Evolutionary conservation across 1,284 basidiomycete genomes (phyloP).

Genomic region (Leccinum griseonigrum): DNA sequence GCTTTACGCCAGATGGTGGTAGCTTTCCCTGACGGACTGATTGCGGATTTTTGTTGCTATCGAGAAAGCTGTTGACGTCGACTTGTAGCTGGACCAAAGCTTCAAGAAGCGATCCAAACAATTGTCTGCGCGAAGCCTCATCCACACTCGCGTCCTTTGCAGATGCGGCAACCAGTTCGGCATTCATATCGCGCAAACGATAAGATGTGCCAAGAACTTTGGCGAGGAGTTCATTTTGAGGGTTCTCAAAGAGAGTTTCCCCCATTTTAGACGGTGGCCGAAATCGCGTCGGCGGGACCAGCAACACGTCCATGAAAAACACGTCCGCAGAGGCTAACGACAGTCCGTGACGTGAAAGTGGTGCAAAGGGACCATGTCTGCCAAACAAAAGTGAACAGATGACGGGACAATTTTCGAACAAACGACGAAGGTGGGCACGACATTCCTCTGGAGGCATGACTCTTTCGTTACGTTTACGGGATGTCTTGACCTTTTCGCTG

Average conservation of each 20-base stretch:
- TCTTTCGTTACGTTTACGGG: slow-evolving; percentile 81
- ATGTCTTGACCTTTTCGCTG: slow-evolving; percentile 74
- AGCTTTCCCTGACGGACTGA: slow-evolving; percentile 84
- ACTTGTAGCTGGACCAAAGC: slow-evolving; percentile 88
- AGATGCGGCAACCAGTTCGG: slow-evolving; percentile 61
- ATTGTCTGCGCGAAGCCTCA: slow-evolving; percentile 52
- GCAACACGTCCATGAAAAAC: slow-evolving; percentile 95
- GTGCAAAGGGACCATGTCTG: slow-evolving; percentile 84
- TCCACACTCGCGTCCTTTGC: slow-evolving; percentile 58
- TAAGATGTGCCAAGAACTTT: slow-evolving; percentile 83
- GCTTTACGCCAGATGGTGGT: slow-evolving; percentile 96
- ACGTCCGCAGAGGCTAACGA: slow-evolving; percentile 84
- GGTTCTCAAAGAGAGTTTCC: slow-evolving; percentile 93
- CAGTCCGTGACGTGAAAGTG: slow-evolving; percentile 51
- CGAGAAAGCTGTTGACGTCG: slow-evolving; percentile 97
- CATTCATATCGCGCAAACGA: slow-evolving; percentile 77
- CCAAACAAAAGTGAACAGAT: slow-evolving; percentile 91
- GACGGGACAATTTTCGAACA: slow-evolving; percentile 83
- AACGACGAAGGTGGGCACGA: slow-evolving; percentile 85
- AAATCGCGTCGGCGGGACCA: slow-evolving; percentile 94
- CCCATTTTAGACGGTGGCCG: slow-evolving; percentile 92
- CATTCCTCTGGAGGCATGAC: slow-evolving; percentile 91
- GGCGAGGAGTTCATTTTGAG: slow-evolving; percentile 93
- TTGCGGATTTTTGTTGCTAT: slow-evolving; percentile 94
- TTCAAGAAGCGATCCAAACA: slow-evolving; percentile 77